Conservation (phyloP, 305 asterid genomes). For the Salvia sclarea region DNA sequence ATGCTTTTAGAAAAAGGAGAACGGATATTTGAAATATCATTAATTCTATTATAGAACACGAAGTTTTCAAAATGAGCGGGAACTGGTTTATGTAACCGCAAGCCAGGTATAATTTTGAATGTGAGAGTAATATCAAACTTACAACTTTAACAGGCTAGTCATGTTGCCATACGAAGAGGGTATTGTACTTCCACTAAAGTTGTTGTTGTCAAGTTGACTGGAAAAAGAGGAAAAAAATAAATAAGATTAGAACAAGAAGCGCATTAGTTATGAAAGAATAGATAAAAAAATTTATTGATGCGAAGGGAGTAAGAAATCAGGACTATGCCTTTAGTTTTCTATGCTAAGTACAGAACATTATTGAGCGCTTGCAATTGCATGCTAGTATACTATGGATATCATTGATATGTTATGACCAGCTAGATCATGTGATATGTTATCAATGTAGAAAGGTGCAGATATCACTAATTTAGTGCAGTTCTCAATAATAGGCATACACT, state of each 20-base stretch:
- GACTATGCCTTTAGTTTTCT: background rate
- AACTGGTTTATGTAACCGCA: background rate
- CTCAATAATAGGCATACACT: background rate
- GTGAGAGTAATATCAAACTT: constrained; percentile 41
- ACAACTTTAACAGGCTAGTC: constrained; percentile 68
- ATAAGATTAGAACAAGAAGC: constrained; percentile 13
- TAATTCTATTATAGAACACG: background rate
- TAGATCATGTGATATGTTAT: background rate
- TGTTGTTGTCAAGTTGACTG: constrained; percentile 91
- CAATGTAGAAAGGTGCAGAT: background rate
- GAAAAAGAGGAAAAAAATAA: constrained; percentile 19
- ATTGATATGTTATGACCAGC: background rate
- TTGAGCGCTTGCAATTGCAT: background rate
- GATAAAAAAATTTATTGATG: background rate
- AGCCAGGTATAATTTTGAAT: constrained; percentile 9
- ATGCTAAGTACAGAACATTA: background rate
- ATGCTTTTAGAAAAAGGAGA: constrained; percentile 15
- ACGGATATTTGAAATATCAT: background rate
- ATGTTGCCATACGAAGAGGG: constrained; percentile 73
- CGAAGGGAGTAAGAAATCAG: background rate
- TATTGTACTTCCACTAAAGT: constrained; percentile 63
- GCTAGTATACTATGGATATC: background rate
- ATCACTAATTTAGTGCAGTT: background rate
- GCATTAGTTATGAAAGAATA: background rate
- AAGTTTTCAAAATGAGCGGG: background rate